These are phyloP conservation scores for Nissolia schottii DNA, from an alignment of 306 rosid species.

Conservation along the genomic window DNA sequence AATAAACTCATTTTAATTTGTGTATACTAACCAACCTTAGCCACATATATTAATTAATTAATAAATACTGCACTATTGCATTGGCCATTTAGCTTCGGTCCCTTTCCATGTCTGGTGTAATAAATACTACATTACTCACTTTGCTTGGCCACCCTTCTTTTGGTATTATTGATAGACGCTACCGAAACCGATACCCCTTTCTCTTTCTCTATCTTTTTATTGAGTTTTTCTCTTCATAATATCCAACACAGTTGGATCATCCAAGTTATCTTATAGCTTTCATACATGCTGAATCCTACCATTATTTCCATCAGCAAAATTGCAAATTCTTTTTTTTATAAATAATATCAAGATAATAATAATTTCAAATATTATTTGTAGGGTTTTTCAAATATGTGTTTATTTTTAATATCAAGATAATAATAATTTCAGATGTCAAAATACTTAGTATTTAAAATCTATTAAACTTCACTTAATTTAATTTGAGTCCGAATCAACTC, in stretches of 20 bases:
- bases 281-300: not conserved
- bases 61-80: constrained; percentile 27
- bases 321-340: constrained; percentile 1
- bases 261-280: not conserved
- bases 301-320: not conserved
- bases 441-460: too few relatives aligned
- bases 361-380: too few relatives aligned
- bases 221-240: not conserved
- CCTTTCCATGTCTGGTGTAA: constrained; percentile 56
- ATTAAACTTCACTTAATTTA: too few relatives aligned
- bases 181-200: not conserved
- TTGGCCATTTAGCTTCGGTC: constrained; percentile 41
- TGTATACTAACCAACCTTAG: too few relatives aligned
- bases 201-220: not conserved
- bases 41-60: too few relatives aligned
- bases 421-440: too few relatives aligned
- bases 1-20: too few relatives aligned
- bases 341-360: too few relatives aligned
- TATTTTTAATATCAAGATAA: too few relatives aligned
- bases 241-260: not conserved
- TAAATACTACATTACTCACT: constrained; percentile 44
- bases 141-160: constrained; percentile 35
- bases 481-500: too few relatives aligned
- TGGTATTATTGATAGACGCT: constrained; percentile 28
- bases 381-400: too few relatives aligned